A percentile compares a stretch with the other conserved stretches of the same genome.
These are phyloP conservation scores for Ilex aquifolium DNA, from an alignment of 257 asterid species.

Conservation along the genomic window DNA sequence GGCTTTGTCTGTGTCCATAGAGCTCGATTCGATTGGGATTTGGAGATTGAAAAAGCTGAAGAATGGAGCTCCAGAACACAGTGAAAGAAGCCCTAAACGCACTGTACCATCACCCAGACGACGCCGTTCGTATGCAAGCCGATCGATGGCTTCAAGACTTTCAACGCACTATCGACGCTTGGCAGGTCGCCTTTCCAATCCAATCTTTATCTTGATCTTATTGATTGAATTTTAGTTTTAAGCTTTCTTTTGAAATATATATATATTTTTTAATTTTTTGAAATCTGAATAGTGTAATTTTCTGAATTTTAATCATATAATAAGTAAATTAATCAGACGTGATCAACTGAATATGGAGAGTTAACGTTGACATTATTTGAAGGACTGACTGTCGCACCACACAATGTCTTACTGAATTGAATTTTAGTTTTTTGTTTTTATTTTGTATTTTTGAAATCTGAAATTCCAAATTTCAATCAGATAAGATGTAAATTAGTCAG, in stretches of 20 bases:
- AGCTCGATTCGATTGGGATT: slow-evolving; percentile 13
- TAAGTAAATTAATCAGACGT: no score
- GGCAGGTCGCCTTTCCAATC: slow-evolving; percentile 63
- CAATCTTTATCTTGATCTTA: background rate
- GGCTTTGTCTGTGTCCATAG: slow-evolving; percentile 9
- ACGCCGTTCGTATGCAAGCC: slow-evolving; percentile 88
- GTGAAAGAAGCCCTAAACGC: slow-evolving; percentile 99
- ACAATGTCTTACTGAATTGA: background rate
- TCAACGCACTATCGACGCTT: slow-evolving; percentile 94
- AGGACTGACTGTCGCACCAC: no score
- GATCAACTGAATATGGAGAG: no score
- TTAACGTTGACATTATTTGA: no score
- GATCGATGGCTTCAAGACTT: slow-evolving; percentile 98
- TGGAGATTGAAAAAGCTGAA: background rate
- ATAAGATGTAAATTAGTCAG: no score
- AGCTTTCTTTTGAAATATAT: no score
- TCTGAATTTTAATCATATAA: background rate
- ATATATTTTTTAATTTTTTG: background rate
- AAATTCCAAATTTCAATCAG: no score
- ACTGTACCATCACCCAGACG: slow-evolving; percentile 92
- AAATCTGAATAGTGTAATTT: background rate
- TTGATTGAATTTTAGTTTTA: background rate
- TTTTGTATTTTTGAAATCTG: no score
- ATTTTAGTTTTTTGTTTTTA: background rate
- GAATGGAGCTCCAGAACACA: slow-evolving; percentile 92